phyloP scores from a whole-genome alignment of 2,329 filamentous ascomycete species.

The Ceratocystis huliohia region DNA sequence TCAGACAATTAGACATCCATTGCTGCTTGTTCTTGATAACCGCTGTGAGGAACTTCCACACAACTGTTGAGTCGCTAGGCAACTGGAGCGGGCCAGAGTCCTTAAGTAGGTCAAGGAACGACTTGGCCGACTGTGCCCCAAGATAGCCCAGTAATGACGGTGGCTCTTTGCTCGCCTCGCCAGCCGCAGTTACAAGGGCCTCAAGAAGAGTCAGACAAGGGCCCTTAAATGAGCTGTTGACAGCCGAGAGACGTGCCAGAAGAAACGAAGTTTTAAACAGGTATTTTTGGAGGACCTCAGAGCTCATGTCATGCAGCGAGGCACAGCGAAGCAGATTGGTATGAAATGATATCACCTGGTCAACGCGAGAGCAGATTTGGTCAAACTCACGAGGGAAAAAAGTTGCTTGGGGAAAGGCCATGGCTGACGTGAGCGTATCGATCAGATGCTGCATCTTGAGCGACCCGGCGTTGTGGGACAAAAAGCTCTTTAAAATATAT shows the following conservation, averaged over 20 bases:
- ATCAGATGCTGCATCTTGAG: constrained; percentile 67
- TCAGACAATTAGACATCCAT: constrained; percentile 86
- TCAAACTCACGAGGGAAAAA: constrained; percentile 44
- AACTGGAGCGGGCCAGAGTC: constrained; percentile 64
- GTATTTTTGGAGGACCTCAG: constrained; percentile 58
- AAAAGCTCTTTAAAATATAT: constrained; percentile 64
- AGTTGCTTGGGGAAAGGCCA: constrained; percentile 43
- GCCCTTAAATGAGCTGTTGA: constrained; percentile 51
- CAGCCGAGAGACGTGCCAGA: constrained; percentile 62
- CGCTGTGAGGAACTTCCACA: constrained; percentile 77
- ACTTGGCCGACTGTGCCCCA: constrained; percentile 67
- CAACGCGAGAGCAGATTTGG: constrained; percentile 50
- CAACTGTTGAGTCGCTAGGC: constrained; percentile 48
- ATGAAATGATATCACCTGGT: constrained; percentile 51
- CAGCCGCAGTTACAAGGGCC: constrained; percentile 55
- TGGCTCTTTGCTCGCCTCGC: constrained; percentile 50
- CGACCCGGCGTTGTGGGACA: constrained; percentile 55
- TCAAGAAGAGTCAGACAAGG: constrained; percentile 59
- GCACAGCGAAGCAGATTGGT: constrained; percentile 59
- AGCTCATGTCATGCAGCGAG: constrained; percentile 48
- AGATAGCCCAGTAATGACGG: constrained; percentile 90
- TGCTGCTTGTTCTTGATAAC: constrained; percentile 84
- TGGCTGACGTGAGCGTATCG: constrained; percentile 40
- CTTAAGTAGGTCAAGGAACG: constrained; percentile 68
- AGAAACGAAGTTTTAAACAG: constrained; percentile 70